Conservation (phyloP, 2,329 filamentous ascomycete genomes). For the Hymenoscyphus occultus region DNA sequence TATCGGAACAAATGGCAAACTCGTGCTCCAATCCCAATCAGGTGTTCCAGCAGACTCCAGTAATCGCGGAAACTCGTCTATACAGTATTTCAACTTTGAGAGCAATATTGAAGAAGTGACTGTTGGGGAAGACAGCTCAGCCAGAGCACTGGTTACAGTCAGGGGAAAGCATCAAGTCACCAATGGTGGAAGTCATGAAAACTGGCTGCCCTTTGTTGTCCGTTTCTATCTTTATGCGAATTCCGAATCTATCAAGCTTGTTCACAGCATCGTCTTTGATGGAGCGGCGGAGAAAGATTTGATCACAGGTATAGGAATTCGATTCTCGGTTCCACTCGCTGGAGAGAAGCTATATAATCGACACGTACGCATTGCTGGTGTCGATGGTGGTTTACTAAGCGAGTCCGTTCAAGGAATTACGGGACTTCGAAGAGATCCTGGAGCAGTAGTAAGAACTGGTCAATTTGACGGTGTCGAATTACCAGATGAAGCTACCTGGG, state of each 20-base stretch:
- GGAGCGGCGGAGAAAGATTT: slow-evolving; percentile 49
- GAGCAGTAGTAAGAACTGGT: slow-evolving; percentile 44
- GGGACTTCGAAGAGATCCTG: slow-evolving; percentile 55
- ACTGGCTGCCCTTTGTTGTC: slow-evolving; percentile 53
- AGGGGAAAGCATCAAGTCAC: slow-evolving; percentile 29
- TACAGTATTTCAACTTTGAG: slow-evolving; percentile 46
- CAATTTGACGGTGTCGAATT: slow-evolving; percentile 49
- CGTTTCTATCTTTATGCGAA: slow-evolving; percentile 59
- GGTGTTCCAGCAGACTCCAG: slow-evolving; percentile 39
- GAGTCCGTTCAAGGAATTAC: slow-evolving; percentile 60
- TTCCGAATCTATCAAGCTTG: slow-evolving; percentile 52
- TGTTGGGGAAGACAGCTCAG: slow-evolving; percentile 42
- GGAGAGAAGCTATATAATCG: slow-evolving; percentile 55
- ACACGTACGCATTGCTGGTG: slow-evolving; percentile 55
- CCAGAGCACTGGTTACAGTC: slow-evolving; percentile 46
- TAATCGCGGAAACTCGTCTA: slow-evolving; percentile 31
- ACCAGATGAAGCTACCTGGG: slow-evolving; percentile 46
- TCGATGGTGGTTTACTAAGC: slow-evolving; percentile 52
- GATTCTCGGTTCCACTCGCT: slow-evolving; percentile 53
- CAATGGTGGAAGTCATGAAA: slow-evolving; percentile 38
- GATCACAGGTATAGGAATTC: slow-evolving; percentile 52
- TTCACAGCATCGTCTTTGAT: slow-evolving; percentile 57
- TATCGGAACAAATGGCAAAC: slow-evolving; percentile 40
- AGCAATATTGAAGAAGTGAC: slow-evolving; percentile 51
- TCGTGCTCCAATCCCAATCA: slow-evolving; percentile 53